A percentile compares a stretch with the other conserved stretches of the same genome.
phyloP scores from a whole-genome alignment of 768 basidiomycete species.

The Russula lepida region DNA sequence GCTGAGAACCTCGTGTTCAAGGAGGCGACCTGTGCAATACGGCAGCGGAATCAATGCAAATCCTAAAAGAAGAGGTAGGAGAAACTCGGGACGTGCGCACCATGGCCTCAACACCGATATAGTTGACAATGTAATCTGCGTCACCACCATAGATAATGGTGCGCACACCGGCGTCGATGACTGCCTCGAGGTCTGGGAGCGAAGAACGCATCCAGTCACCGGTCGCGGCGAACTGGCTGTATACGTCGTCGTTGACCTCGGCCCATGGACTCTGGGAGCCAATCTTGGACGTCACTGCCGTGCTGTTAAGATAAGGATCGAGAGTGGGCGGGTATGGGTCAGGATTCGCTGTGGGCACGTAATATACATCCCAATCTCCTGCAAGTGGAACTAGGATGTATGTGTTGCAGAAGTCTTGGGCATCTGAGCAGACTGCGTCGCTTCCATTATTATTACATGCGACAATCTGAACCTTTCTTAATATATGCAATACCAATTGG shows the following conservation, averaged over 20 bases:
- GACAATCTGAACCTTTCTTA: constrained; percentile 33
- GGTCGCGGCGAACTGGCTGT: constrained; percentile 38
- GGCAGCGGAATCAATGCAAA: neutral
- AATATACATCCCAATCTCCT: constrained; percentile 51
- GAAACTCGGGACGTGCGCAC: constrained; percentile 24
- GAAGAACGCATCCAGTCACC: constrained; percentile 53
- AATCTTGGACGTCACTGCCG: constrained; percentile 30
- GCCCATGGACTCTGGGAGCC: constrained; percentile 40
- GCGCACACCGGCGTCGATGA: constrained; percentile 50
- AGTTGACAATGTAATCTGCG: constrained; percentile 52
- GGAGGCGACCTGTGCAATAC: constrained; percentile 33
- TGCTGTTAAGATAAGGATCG: constrained; percentile 25
- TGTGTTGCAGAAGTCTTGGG: constrained; percentile 52
- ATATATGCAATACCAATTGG: neutral
- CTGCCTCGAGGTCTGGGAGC: constrained; percentile 42
- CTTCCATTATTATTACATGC: constrained; percentile 42
- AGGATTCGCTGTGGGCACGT: constrained; percentile 35
- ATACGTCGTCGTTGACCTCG: constrained; percentile 35
- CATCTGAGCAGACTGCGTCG: constrained; percentile 20
- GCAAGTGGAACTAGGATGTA: constrained; percentile 28
- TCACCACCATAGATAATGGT: constrained; percentile 49
- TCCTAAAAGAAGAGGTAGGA: neutral
- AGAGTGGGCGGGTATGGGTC: constrained; percentile 44
- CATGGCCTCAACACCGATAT: constrained; percentile 49
- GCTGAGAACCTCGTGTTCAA: constrained; percentile 41